Evolutionary conservation across 2,329 filamentous ascomycete genomes (phyloP).

Genomic region (Arthrobotrys musiformis): DNA sequence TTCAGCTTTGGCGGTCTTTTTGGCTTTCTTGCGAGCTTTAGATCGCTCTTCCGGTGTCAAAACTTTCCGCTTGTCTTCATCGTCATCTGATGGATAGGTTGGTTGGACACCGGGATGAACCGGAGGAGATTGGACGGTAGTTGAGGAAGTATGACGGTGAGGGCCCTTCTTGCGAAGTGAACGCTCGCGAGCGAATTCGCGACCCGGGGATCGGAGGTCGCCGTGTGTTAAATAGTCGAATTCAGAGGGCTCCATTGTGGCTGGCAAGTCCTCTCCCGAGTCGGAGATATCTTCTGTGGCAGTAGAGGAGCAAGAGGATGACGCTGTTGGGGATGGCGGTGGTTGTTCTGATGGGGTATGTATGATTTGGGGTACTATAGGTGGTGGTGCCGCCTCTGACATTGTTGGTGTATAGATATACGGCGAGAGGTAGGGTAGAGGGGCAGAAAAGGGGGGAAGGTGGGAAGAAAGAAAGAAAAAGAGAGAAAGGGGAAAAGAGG

Average conservation of each 20-base stretch:
- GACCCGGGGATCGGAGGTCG: slow-evolving; percentile 48
- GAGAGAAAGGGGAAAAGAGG: slow-evolving; percentile 2
- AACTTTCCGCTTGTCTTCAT: slow-evolving; percentile 42
- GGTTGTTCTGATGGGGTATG: slow-evolving; percentile 26
- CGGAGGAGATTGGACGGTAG: slow-evolving; percentile 27
- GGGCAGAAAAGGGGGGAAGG: not conserved
- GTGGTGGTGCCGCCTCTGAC: slow-evolving; percentile 40
- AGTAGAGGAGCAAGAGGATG: slow-evolving; percentile 37
- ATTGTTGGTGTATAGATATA: slow-evolving; percentile 37
- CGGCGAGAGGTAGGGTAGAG: not conserved
- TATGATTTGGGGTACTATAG: slow-evolving; percentile 49
- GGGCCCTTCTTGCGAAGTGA: slow-evolving; percentile 51
- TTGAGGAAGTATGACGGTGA: slow-evolving; percentile 38
- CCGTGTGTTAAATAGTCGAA: slow-evolving; percentile 48
- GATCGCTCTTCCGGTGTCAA: slow-evolving; percentile 41
- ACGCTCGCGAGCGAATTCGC: slow-evolving; percentile 48
- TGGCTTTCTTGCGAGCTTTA: slow-evolving; percentile 51
- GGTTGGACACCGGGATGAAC: slow-evolving; percentile 31
- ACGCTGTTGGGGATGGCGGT: slow-evolving; percentile 28
- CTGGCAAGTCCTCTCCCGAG: slow-evolving; percentile 45
- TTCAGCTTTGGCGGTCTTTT: slow-evolving; percentile 50
- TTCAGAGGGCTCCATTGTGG: slow-evolving; percentile 51
- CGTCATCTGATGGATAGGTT: slow-evolving; percentile 42
- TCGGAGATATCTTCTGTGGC: slow-evolving; percentile 55
- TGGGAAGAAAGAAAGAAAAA: not conserved